Conservation (phyloP, 306 rosid species). For the Nissolia schottii region DNA sequence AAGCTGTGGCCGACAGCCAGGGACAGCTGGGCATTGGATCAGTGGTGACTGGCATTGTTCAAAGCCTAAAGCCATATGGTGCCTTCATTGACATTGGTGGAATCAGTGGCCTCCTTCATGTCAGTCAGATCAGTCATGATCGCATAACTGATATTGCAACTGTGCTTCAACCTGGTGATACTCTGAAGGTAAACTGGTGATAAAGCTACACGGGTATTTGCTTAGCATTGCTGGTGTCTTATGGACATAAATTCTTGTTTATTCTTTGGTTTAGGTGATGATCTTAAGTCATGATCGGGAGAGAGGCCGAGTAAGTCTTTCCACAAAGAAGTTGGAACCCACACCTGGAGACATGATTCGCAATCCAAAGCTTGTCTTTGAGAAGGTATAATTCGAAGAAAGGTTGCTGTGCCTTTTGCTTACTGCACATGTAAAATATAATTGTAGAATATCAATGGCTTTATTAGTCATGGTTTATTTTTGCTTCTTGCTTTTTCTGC, state of each 20-base stretch:
- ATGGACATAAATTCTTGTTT: neutral
- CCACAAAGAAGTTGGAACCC: conserved; percentile 95
- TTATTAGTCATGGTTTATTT: conserved; percentile 19
- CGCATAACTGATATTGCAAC: conserved; percentile 83
- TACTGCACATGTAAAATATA: neutral
- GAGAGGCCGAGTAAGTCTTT: conserved; percentile 93
- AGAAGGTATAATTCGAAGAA: conserved; percentile 66
- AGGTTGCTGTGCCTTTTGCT: neutral
- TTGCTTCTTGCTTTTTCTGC: neutral
- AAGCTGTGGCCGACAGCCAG: conserved; percentile 93
- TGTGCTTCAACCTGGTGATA: conserved; percentile 94
- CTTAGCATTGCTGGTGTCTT: neutral
- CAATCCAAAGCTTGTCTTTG: conserved; percentile 88
- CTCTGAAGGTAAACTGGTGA: conserved; percentile 63
- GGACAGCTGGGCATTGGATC: conserved; percentile 98
- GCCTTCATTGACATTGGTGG: conserved; percentile 98
- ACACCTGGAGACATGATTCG: conserved; percentile 99
- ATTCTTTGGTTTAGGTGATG: conserved; percentile 72
- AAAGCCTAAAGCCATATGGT: conserved; percentile 94
- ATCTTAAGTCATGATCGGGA: conserved; percentile 91
- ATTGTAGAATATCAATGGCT: neutral
- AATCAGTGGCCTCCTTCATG: conserved; percentile 95
- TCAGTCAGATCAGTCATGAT: conserved; percentile 98
- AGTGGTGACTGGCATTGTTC: conserved; percentile 86
- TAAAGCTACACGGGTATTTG: conserved; percentile 1